Conservation (phyloP, 768 basidiomycete genomes). For the Hericium erinaceus region DNA sequence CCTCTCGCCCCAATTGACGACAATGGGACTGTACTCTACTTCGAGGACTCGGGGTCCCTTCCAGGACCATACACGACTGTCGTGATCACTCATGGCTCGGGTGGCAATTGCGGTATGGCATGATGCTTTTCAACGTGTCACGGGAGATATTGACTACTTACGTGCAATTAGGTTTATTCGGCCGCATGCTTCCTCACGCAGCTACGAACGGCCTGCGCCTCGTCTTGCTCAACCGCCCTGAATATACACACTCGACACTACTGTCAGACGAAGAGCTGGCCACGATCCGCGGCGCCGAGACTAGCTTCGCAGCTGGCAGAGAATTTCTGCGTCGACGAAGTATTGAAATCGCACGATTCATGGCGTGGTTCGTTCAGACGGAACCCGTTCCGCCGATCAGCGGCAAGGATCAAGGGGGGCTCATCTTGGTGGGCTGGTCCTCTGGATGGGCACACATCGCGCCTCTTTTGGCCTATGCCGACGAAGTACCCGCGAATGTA, state of each 20-base stretch:
- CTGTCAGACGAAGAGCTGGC: conserved; percentile 21
- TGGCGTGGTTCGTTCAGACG: background rate
- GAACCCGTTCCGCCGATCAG: background rate
- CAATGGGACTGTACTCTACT: conserved; percentile 11
- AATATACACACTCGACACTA: conserved; percentile 28
- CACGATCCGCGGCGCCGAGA: conserved; percentile 11
- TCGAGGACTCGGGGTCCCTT: conserved; percentile 16
- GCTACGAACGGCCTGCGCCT: conserved; percentile 22
- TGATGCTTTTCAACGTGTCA: background rate
- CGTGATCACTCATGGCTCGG: conserved; percentile 15
- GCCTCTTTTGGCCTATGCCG: background rate
- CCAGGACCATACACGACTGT: conserved; percentile 11
- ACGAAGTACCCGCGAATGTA: background rate
- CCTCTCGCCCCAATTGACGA: conserved; percentile 13
- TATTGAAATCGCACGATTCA: background rate
- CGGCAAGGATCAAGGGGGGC: background rate
- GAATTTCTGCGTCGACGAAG: background rate
- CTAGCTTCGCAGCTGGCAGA: background rate
- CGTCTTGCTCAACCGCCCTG: conserved; percentile 27
- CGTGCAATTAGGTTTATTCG: conserved; percentile 18
- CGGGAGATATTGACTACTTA: background rate
- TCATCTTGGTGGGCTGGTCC: conserved; percentile 1
- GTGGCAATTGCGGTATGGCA: conserved; percentile 12
- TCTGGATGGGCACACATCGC: background rate
- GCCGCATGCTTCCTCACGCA: conserved; percentile 21